phyloP scores from a whole-genome alignment of 1,139 yeast genomes.

The Torulaspora globosa region DNA sequence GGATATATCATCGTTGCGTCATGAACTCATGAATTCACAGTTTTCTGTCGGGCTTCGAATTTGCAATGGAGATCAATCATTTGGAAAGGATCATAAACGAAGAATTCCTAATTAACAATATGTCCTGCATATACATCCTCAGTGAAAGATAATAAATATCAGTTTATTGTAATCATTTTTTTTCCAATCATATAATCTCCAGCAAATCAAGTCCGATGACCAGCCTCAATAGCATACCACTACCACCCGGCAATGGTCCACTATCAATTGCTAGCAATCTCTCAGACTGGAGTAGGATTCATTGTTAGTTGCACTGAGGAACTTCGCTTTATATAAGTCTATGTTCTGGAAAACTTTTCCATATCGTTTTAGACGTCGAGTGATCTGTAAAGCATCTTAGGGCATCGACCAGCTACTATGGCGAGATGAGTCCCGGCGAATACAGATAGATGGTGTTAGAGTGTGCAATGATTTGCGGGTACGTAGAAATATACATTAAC shows the following conservation, averaged over 20 bases:
- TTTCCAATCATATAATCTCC: constrained; percentile 2
- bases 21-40: constrained; percentile 32
- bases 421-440: neutral
- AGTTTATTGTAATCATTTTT: constrained; percentile 11
- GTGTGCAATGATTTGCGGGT: constrained; percentile 10
- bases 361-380: neutral
- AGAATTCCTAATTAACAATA: constrained; percentile 39
- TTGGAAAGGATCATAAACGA: constrained; percentile 36
- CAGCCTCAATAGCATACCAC: constrained; percentile 1
- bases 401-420: neutral
- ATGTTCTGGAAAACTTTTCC: neutral
- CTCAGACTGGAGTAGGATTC: too few relatives aligned
- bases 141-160: constrained; percentile 26
- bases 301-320: too few relatives aligned
- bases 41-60: neutral
- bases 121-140: constrained; percentile 41
- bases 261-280: neutral
- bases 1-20: constrained; percentile 24
- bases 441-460: constrained; percentile 1
- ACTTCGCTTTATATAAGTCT: neutral
- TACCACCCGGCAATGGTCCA: constrained; percentile 7
- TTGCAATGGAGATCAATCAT: constrained; percentile 6
- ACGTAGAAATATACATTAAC: constrained; percentile 14
- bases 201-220: neutral
- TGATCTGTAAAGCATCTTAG: neutral